Conservation (phyloP, 441 rosid species). For the Geranium incanum region DNA sequence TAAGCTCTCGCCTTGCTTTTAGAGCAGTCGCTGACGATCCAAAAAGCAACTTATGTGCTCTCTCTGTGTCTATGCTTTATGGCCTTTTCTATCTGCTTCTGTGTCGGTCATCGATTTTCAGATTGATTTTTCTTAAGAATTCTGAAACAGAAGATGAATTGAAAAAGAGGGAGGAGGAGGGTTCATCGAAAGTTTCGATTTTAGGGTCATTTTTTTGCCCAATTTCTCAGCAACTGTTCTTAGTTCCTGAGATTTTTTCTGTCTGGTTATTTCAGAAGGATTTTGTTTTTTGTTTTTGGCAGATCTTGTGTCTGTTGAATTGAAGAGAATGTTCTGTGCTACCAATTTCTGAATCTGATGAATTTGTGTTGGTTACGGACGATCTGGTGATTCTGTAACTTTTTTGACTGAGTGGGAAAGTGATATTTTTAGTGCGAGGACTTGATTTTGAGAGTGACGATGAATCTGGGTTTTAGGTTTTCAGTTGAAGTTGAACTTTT, state of each 20-base stretch:
- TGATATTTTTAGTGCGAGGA: slow-evolving; percentile 14
- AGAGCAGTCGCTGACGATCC: not conserved
- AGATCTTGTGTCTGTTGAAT: slow-evolving; percentile 17
- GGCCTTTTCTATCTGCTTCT: slow-evolving; percentile 36
- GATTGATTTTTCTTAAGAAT: slow-evolving; percentile 12
- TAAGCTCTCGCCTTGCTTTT: no score
- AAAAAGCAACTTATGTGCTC: slow-evolving; percentile 7
- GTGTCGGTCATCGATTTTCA: slow-evolving; percentile 35
- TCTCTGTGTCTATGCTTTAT: slow-evolving; percentile 16
- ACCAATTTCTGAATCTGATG: slow-evolving; percentile 15
- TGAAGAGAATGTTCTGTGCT: not conserved
- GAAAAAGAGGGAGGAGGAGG: not conserved
- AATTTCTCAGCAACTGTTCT: not conserved
- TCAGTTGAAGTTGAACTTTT: not conserved
- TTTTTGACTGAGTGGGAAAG: not conserved
- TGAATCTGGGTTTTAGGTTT: not conserved
- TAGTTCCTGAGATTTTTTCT: not conserved
- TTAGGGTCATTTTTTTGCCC: slow-evolving; percentile 13
- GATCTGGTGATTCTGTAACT: not conserved
- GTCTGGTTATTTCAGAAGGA: not conserved
- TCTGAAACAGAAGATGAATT: not conserved
- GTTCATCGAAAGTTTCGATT: slow-evolving; percentile 10
- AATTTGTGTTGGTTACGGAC: not conserved
- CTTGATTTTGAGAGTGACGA: slow-evolving; percentile 8
- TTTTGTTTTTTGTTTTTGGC: not conserved